Base-by-base conservation (phyloP, 2,329 filamentous ascomycete species). In the Byssothecium circinans region DNA sequence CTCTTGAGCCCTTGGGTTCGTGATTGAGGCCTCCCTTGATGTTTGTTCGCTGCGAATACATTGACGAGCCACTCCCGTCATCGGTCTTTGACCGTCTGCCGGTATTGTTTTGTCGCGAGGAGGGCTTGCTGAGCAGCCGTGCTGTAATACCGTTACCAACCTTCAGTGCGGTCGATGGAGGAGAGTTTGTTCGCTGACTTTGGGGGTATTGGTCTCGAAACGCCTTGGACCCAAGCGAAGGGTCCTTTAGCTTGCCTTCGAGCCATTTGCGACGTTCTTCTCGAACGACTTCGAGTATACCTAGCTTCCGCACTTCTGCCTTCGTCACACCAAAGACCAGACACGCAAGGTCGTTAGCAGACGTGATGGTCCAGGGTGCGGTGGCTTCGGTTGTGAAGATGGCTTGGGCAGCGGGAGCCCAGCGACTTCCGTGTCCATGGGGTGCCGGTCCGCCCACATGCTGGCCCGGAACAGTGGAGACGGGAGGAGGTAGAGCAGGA, bases 321-420 rank as follows among this genome's bases (percentile, higher is more conserved):
- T 90, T 89, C n/a, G 91, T 96, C 8, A 99, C 90, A n/a, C 94
- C 94, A 74, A 97, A 99, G n/a, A 97, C 87, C 35, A 99, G 78
- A 71, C 94, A 99, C 15, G 94, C 94, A 40, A 99, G 78, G 68
- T 99, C 94, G 67, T 99, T 99, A 41, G 94, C 94, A 2, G 94
- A 89, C 43, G 96, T 82, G 50, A 99, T 96, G 1, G 92, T 99
- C 88, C 91, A 99, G 2, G 92, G 94, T 8, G 89, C 82, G 54
- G 87, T 85, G 12, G 88, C 81, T 70, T 95, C 89, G n/a, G 94
- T 99, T 7, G 92, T 95, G 68, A 99, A 99, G 47, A 99, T 96
- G 43, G 94, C 94, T 70, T 99, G 94, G 4, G 92, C 89, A 34
- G 90, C 89, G 7, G 91, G 91, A 12, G 88, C 86, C 85, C 91